Conservation (phyloP, 148 eudicot genomes). For the Simmondsia chinensis region DNA sequence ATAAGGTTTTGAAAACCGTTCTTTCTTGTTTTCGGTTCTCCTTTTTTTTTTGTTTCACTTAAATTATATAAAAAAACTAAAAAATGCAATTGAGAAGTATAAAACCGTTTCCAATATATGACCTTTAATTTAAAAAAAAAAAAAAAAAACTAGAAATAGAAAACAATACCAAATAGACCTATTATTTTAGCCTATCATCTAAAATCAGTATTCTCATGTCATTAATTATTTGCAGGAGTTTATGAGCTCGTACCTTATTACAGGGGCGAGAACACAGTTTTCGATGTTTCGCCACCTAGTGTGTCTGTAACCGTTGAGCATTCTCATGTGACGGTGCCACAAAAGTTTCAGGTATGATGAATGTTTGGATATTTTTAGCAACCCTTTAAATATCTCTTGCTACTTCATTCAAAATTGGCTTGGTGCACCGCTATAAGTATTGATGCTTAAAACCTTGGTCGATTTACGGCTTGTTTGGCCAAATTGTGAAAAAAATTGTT, state of each 20-base stretch:
- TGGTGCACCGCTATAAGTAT: too few relatives aligned
- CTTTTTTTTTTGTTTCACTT: constrained; percentile 1
- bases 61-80: too few relatives aligned
- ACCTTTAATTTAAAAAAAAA: too few relatives aligned
- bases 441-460: too few relatives aligned
- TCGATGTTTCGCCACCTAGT: constrained; percentile 90
- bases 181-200: not conserved
- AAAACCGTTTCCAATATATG: too few relatives aligned
- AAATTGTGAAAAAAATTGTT: too few relatives aligned
- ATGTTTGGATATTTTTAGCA: constrained; percentile 2
- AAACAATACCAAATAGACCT: too few relatives aligned
- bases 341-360: constrained; percentile 76
- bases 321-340: constrained; percentile 59
- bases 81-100: too few relatives aligned
- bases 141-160: not conserved
- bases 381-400: too few relatives aligned
- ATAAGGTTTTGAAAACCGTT: not conserved
- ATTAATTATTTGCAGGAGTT: constrained; percentile 43
- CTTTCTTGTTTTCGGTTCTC: not conserved
- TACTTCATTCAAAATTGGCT: too few relatives aligned
- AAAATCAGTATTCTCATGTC: constrained; percentile 2
- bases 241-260: constrained; percentile 90
- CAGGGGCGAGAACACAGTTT: constrained; percentile 93
- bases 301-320: constrained; percentile 67
- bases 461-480: too few relatives aligned